Conservation (phyloP, 495 filamentous ascomycete genomes). For the Astrocystis sublimbata region DNA sequence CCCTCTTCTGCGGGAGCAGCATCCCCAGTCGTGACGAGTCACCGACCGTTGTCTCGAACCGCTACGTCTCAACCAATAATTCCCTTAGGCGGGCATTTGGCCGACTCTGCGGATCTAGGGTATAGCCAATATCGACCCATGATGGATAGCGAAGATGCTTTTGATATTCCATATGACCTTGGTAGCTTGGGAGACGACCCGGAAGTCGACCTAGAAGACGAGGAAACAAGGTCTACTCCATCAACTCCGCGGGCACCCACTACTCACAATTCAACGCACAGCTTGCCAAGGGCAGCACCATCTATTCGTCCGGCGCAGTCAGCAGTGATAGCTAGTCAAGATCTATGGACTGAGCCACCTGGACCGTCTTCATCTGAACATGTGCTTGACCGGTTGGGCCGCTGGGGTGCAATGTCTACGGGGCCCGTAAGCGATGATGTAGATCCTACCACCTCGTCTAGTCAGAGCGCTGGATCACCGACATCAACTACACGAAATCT, state of each 20-base stretch:
- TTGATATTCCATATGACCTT: constrained; percentile 52
- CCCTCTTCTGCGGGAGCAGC: constrained; percentile 60
- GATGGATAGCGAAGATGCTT: constrained; percentile 50
- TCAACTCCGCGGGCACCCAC: constrained; percentile 47
- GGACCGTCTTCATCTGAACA: constrained; percentile 43
- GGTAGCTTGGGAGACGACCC: constrained; percentile 21
- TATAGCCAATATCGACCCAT: constrained; percentile 34
- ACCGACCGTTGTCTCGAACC: constrained; percentile 24
- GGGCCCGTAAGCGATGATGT: constrained; percentile 25
- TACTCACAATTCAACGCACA: constrained; percentile 16
- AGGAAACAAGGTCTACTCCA: constrained; percentile 35
- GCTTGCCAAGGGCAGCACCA: constrained; percentile 8
- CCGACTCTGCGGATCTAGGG: constrained; percentile 27
- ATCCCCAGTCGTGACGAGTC: constrained; percentile 34
- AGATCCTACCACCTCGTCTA: constrained; percentile 25
- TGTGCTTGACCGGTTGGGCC: constrained; percentile 27
- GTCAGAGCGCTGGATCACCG: constrained; percentile 20
- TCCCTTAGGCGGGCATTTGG: constrained; percentile 16
- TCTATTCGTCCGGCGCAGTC: constrained; percentile 36
- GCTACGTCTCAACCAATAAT: constrained; percentile 1
- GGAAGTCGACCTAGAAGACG: constrained; percentile 26
- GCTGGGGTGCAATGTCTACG: constrained; percentile 28
- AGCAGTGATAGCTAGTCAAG: constrained; percentile 23
- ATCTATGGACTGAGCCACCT: constrained; percentile 31
- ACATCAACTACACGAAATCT: constrained; percentile 50